A percentile compares a stretch with the other conserved stretches of the same genome.
phyloP scores from a whole-genome alignment of 306 rosid species.

The Vigna angularis region DNA sequence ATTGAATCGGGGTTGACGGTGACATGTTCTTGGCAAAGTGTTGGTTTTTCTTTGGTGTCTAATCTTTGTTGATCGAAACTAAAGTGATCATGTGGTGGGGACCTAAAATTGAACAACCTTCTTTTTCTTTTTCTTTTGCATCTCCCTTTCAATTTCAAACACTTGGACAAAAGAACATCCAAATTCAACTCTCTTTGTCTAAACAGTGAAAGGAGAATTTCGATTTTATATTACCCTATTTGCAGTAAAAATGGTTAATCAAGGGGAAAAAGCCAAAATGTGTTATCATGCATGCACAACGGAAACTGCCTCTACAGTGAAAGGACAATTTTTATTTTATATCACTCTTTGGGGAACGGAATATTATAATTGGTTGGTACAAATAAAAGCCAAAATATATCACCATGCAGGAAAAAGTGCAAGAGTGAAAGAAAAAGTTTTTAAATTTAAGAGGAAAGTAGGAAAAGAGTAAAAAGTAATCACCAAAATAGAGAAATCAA shows the following conservation, averaged over 20 bases:
- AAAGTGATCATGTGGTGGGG: conserved; percentile 47
- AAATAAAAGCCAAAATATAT: conserved; percentile 5
- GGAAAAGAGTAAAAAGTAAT: background rate
- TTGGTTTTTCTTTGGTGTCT: conserved; percentile 37
- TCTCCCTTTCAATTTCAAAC: conserved; percentile 42
- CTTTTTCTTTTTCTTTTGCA: conserved; percentile 35
- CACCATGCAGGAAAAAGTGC: conserved; percentile 1
- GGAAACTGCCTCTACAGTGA: conserved; percentile 8
- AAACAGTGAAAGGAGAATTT: conserved; percentile 27
- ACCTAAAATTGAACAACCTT: conserved; percentile 36
- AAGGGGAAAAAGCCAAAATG: conserved; percentile 1
- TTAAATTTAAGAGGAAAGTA: conserved; percentile 29
- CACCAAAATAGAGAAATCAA: background rate
- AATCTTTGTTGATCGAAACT: conserved; percentile 44
- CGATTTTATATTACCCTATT: conserved; percentile 23
- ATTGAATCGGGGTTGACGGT: conserved; percentile 34
- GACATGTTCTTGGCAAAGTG: conserved; percentile 40
- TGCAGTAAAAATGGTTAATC: background rate
- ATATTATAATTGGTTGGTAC: background rate
- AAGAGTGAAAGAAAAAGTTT: background rate
- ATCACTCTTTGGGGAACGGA: background rate
- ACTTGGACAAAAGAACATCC: conserved; percentile 34
- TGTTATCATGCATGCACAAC: conserved; percentile 2
- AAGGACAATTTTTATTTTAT: conserved; percentile 13
- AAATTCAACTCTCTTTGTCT: conserved; percentile 31